A percentile compares a stretch with the other conserved stretches of the same genome.
phyloP scores from a whole-genome alignment of 306 rosid species.

The Quercus alba region DNA sequence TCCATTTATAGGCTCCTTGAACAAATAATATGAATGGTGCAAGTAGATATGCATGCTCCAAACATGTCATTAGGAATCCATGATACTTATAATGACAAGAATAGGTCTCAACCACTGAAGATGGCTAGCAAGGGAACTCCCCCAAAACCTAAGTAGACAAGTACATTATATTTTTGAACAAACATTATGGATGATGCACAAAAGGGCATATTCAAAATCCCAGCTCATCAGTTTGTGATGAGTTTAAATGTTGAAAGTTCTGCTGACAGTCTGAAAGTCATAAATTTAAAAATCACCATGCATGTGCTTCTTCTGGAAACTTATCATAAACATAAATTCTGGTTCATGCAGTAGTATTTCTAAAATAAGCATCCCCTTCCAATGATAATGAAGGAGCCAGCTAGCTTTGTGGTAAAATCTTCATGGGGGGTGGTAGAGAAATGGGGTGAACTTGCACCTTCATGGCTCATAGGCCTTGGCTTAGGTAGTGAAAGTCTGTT shows the following conservation, averaged over 20 bases:
- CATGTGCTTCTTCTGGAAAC: not conserved
- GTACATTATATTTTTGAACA: not conserved
- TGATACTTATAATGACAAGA: not conserved
- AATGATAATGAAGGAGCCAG: constrained; percentile 6
- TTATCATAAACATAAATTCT: not conserved
- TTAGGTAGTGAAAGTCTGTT: not conserved
- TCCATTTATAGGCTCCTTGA: not conserved
- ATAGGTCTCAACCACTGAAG: not conserved
- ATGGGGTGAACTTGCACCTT: not conserved
- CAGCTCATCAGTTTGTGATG: not conserved
- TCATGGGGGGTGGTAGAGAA: not conserved
- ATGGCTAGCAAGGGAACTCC: not conserved
- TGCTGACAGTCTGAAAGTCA: not conserved
- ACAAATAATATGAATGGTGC: not conserved
- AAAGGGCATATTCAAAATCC: not conserved
- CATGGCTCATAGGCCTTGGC: not conserved
- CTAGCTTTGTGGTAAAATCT: not conserved
- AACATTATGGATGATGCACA: not conserved
- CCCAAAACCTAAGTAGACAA: not conserved
- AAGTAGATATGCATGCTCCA: not conserved
- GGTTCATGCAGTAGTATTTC: too few relatives aligned
- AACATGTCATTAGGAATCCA: too few relatives aligned
- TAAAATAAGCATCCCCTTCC: not conserved
- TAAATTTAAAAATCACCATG: not conserved
- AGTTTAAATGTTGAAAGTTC: not conserved